A percentile compares a stretch with the other conserved stretches of the same genome.
These are phyloP conservation scores for Nemania diffusa DNA, from an alignment of 2,329 filamentous ascomycete species.

Conservation along the genomic window DNA sequence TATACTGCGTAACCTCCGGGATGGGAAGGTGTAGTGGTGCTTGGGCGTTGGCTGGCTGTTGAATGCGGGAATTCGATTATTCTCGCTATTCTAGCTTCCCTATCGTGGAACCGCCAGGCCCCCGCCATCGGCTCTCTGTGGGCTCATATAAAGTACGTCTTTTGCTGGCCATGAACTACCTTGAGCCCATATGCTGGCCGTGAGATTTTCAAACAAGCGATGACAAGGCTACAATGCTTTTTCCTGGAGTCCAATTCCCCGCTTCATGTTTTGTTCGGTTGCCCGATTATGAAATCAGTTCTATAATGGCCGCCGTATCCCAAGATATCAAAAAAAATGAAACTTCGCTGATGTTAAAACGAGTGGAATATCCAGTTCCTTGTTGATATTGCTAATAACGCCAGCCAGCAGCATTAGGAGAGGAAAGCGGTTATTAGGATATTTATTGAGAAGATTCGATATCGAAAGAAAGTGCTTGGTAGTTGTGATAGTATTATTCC, in stretches of 20 bases:
- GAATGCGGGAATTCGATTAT: neutral
- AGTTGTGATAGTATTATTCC: neutral
- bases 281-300: constrained; percentile 45
- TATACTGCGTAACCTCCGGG: constrained; percentile 20
- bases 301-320: constrained; percentile 34
- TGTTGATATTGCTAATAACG: constrained; percentile 11
- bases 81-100: constrained; percentile 2
- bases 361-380: constrained; percentile 19
- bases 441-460: constrained; percentile 12
- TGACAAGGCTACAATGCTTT: constrained; percentile 34
- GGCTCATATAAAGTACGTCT: constrained; percentile 16
- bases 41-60: neutral
- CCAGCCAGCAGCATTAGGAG: constrained; percentile 9
- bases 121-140: constrained; percentile 5
- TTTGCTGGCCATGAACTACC: constrained; percentile 14
- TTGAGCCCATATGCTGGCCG: constrained; percentile 1
- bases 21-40: neutral
- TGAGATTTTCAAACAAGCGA: constrained; percentile 23
- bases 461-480: constrained; percentile 18
- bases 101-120: neutral
- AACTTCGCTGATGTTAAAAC: constrained; percentile 26
- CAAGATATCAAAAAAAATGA: constrained; percentile 20
- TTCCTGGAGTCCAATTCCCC: constrained; percentile 28
- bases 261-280: constrained; percentile 41
- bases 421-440: constrained; percentile 23